Conservation (phyloP, 1,284 basidiomycete species). For the Amylostereum chailletii region DNA sequence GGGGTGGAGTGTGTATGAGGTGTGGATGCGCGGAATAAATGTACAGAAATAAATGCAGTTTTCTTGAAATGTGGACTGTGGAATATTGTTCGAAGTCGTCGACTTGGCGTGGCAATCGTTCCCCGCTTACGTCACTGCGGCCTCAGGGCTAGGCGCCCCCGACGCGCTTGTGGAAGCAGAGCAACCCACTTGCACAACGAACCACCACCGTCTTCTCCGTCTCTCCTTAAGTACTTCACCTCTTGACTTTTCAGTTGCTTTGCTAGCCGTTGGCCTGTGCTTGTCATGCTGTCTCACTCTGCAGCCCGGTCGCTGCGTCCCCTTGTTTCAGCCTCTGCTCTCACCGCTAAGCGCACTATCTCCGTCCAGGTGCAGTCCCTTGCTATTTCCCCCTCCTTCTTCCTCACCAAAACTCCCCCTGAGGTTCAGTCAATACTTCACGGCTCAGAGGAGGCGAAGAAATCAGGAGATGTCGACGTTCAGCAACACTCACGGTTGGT, state of each 20-base stretch:
- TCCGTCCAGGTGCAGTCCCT: slow-evolving; percentile 11
- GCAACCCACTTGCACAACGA: neutral
- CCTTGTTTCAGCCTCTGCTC: neutral
- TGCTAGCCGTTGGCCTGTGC: too few species aligned
- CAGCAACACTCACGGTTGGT: slow-evolving; percentile 80
- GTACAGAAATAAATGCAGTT: slow-evolving; percentile 1
- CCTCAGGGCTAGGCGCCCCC: neutral
- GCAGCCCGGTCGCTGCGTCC: slow-evolving; percentile 2
- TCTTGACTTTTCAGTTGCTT: neutral
- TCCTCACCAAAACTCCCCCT: neutral
- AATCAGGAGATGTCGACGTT: slow-evolving; percentile 67
- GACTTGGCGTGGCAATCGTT: neutral
- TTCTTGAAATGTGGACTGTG: neutral
- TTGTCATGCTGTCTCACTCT: slow-evolving; percentile 8
- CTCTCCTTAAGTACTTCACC: neutral
- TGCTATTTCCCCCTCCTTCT: too few species aligned
- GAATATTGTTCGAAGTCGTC: neutral
- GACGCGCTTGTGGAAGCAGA: neutral
- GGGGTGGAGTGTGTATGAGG: slow-evolving; percentile 37
- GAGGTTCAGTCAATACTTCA: slow-evolving; percentile 37
- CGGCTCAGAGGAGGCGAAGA: slow-evolving; percentile 80
- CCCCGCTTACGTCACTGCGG: slow-evolving; percentile 4
- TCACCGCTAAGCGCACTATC: slow-evolving; percentile 9
- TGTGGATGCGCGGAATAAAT: slow-evolving; percentile 30
- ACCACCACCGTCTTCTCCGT: neutral